Evolutionary conservation across 2,329 filamentous ascomycete genomes (phyloP), one percentile per base, ranked within the genome.

Genomic region (Botrytis squamosa): DNA sequence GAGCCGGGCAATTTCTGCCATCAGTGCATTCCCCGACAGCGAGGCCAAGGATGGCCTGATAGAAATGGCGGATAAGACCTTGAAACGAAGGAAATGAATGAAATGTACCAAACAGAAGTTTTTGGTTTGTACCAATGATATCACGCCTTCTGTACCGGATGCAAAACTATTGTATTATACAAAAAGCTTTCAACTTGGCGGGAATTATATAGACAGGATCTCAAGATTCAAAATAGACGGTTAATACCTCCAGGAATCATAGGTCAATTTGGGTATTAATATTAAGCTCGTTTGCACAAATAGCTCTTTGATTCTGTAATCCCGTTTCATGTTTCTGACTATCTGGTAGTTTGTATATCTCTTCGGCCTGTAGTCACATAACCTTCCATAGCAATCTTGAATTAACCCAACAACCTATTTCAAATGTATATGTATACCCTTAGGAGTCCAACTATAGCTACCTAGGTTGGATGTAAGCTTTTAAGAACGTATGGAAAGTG

Each of bases 41-140:
- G 95, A 98, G 77, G 96, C 96, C 74, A 98, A 97, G 85, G 89
- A 92, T 44, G 95, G 95, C 0, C 86, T 99, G 59, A 86, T 97
- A 64, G 94, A 98, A 80, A 98, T 98, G 93, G 97, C 94, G 78
- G 88, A 91, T 79, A 98, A 97, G 85, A 94, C 95, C 25, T 89
- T 97, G 85, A 91, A 94, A 84, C 88, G 95, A 80, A 88, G 94
- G 82, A 98, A 97, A 84, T 98, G 44, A 73, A n/a, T 22, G 29
- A 70, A 60, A 63, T 70, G 65, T 63, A 62, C 9, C n/a, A 62
- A 62, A 55, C 38, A 64, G 49, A 55, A 63, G 60, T 60, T 65
- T 66, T 33, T 44, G 40, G 36, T 46, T 70, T 79, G 77, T 77
- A 76, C 65, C 64, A 63, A 63, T 64, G 65, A 63, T 52, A 73